Evolutionary conservation across 2,329 filamentous ascomycete species (phyloP).

Genomic region (Gliomastix tumulicola): DNA sequence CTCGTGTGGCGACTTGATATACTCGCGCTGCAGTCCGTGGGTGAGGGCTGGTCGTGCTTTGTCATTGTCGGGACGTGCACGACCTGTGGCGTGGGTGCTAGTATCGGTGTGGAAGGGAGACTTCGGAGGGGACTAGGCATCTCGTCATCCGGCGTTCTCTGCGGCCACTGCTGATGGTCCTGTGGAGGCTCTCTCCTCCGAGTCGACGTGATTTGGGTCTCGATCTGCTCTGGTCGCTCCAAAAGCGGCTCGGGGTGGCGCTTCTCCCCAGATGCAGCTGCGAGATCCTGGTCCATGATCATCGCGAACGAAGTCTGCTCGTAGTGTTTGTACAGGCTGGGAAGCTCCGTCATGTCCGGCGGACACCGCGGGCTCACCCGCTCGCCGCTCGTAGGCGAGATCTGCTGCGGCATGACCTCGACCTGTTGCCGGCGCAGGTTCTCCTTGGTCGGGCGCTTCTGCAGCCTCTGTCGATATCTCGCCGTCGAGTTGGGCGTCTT

Average conservation of each 20-base stretch:
- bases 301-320: slow-evolving; percentile 47
- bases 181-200: too few species aligned
- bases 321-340: slow-evolving; percentile 50
- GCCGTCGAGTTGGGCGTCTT: slow-evolving; percentile 16
- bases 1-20: slow-evolving; percentile 49
- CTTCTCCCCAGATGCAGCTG: too few species aligned
- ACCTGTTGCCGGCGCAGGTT: slow-evolving; percentile 18
- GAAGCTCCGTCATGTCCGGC: slow-evolving; percentile 30
- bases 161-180: too few species aligned
- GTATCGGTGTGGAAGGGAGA: background rate
- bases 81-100: slow-evolving; percentile 1
- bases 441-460: slow-evolving; percentile 28
- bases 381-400: slow-evolving; percentile 1
- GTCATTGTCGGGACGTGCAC: slow-evolving; percentile 6
- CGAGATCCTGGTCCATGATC: too few species aligned
- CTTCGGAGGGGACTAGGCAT: background rate
- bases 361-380: background rate
- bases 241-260: background rate
- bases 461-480: slow-evolving; percentile 17
- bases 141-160: background rate
- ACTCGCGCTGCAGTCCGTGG: slow-evolving; percentile 38
- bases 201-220: background rate
- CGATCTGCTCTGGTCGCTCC: background rate
- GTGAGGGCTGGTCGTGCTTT: slow-evolving; percentile 16
- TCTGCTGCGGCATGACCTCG: slow-evolving; percentile 2